These are phyloP conservation scores for Wickerhamomyces subpelliculosus DNA, from an alignment of 805 yeast genomes.

Conservation along the genomic window DNA sequence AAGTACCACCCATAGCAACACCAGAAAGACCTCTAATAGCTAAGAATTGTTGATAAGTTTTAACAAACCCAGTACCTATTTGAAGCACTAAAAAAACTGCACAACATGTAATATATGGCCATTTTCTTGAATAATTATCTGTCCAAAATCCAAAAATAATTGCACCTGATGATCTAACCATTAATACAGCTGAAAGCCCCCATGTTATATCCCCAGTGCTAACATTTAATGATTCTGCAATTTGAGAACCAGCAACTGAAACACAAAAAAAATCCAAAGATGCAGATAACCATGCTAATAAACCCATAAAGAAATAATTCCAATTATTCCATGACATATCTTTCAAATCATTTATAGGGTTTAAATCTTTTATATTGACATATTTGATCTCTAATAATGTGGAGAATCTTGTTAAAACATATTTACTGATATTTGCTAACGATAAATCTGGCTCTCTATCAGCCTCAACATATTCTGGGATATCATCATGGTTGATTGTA, in stretches of 20 bases:
- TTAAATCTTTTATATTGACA: slow-evolving; percentile 20
- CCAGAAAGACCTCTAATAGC: slow-evolving; percentile 62
- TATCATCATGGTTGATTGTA: neutral
- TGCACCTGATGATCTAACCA: slow-evolving; percentile 71
- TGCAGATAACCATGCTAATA: slow-evolving; percentile 66
- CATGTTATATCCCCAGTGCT: slow-evolving; percentile 51
- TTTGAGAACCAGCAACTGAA: slow-evolving; percentile 45
- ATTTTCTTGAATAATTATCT: slow-evolving; percentile 59
- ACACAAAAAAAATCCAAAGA: slow-evolving; percentile 67
- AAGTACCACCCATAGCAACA: slow-evolving; percentile 45
- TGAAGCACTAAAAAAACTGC: slow-evolving; percentile 47
- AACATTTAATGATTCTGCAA: slow-evolving; percentile 43
- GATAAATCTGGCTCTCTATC: slow-evolving; percentile 8
- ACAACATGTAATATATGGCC: slow-evolving; percentile 55
- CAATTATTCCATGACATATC: slow-evolving; percentile 37
- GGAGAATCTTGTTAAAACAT: slow-evolving; percentile 19
- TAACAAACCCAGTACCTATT: slow-evolving; percentile 58
- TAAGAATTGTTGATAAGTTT: slow-evolving; percentile 49
- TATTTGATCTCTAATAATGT: slow-evolving; percentile 19
- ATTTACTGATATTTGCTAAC: slow-evolving; percentile 9
- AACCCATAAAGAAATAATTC: slow-evolving; percentile 53
- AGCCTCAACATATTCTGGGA: neutral
- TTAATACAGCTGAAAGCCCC: slow-evolving; percentile 68
- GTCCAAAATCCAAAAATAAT: slow-evolving; percentile 56
- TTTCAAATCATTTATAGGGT: slow-evolving; percentile 37